Base-by-base conservation (phyloP, 371 early-diverging fungal genomes). In the Mucor mucedo region DNA sequence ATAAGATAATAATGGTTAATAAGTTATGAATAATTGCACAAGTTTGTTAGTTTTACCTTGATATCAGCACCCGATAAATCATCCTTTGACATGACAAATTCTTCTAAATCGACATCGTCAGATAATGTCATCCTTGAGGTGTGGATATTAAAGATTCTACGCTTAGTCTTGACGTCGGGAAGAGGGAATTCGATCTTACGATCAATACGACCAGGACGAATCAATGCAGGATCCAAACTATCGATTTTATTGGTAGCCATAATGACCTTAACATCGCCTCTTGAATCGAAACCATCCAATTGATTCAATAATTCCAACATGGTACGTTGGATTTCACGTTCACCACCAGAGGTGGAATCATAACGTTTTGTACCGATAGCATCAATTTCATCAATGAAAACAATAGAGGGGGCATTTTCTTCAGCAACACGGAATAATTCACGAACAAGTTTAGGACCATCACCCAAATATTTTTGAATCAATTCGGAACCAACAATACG, bases 231-330 rank as follows among this genome's bases (percentile, higher is more conserved):
- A 79, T 99, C 99, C 53, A 99, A 84, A 16, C 93, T 90, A 58
- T 99, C 99, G 66, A 99, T 99, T 73, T 96, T 92, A 83, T 99
- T 99, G 14, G 99, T 99, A 6, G 99, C 99, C 99, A 99, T 99
- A 62, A 99, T 98, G 3, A 99, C 98, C 81, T 99, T 99, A 65
- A 99, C 98, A 78, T 99, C 99, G 47, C 97, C 96, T 62, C 98
- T 87, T n/a, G 97, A 95, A 72, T 99, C 99, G 84, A 99, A 99
- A 41, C 99, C 99, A 75, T 99, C 99, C 49, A 99, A 86, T 76
- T 99, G 99, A 82, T 99, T 99, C 65, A 99, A 80, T 30, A 99
- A 88, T 82, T 99, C 99, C 73, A 99, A 82, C 99, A 99, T 99
- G n/a, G 99, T 99, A 66, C 99, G 89, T 78, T 99, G 99, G 63